Percentiles rank a stretch among this genome's conserved stretches.
Evolutionary conservation across 176 grass and related monocot genomes (phyloP).

Genomic region (Typha latifolia): DNA sequence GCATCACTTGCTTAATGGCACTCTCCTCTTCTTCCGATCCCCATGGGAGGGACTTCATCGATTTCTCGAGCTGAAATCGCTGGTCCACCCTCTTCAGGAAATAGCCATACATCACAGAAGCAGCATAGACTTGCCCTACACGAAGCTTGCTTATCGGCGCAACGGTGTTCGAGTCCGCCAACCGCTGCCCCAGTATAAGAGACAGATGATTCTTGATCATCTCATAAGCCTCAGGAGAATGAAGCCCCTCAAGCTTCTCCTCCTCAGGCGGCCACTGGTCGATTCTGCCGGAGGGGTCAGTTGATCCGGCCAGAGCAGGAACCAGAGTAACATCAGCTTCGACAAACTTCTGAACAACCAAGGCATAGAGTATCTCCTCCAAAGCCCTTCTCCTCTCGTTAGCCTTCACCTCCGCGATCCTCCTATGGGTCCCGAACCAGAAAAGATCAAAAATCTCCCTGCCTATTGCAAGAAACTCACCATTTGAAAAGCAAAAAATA

Average conservation of each 20-base stretch:
- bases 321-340: slow-evolving; percentile 73
- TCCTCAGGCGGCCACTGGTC: slow-evolving; percentile 52
- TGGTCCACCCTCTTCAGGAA: slow-evolving; percentile 94
- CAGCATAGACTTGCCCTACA: slow-evolving; percentile 87
- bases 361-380: slow-evolving; percentile 87
- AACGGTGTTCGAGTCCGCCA: slow-evolving; percentile 41
- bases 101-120: slow-evolving; percentile 96
- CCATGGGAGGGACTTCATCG: slow-evolving; percentile 80
- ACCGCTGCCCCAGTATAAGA: slow-evolving; percentile 77
- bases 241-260: slow-evolving; percentile 57
- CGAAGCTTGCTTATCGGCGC: slow-evolving; percentile 94
- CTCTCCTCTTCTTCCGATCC: slow-evolving; percentile 43
- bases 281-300: slow-evolving; percentile 44
- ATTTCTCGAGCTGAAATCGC: slow-evolving; percentile 91
- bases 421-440: slow-evolving; percentile 31
- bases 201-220: slow-evolving; percentile 95
- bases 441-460: slow-evolving; percentile 15
- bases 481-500: slow-evolving; percentile 1
- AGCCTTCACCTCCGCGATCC: slow-evolving; percentile 95
- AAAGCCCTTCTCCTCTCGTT: slow-evolving; percentile 70
- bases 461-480: background rate
- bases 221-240: slow-evolving; percentile 74
- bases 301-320: slow-evolving; percentile 47
- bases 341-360: slow-evolving; percentile 95
- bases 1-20: slow-evolving; percentile 50